Conservation (phyloP, 208 protist species). For the Leptomonas pyrrhocoris region DNA sequence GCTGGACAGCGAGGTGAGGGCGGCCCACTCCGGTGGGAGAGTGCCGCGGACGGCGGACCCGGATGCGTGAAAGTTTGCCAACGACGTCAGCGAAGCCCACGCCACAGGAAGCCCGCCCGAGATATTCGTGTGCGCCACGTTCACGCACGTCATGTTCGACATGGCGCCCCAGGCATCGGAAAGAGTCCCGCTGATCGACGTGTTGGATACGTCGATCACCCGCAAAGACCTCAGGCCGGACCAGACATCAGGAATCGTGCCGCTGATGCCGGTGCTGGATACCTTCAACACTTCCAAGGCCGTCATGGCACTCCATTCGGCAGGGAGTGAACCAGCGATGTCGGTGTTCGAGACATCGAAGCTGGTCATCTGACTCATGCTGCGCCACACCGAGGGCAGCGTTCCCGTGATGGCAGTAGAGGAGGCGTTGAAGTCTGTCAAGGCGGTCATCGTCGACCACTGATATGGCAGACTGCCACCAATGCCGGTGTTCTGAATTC, state of each 20-base stretch:
- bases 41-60: neutral
- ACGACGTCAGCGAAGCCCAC: neutral
- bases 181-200: neutral
- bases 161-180: neutral
- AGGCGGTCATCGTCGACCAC: conserved; percentile 7
- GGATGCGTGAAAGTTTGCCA: neutral
- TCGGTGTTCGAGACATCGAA: neutral
- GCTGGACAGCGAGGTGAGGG: neutral
- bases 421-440: neutral
- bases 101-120: neutral
- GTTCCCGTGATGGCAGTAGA: neutral
- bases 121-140: neutral
- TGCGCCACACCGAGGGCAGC: conserved; percentile 3
- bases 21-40: neutral
- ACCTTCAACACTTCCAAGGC: neutral
- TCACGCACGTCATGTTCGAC: neutral
- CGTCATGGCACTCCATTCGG: neutral
- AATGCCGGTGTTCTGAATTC: neutral
- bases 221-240: neutral
- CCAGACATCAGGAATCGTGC: neutral
- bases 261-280: neutral
- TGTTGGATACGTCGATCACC: neutral
- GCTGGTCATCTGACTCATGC: neutral
- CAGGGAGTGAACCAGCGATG: conserved; percentile 1
- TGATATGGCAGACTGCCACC: conserved; percentile 4